Percentiles rank a stretch among this genome's conserved stretches.
Evolutionary conservation across 2,329 filamentous ascomycete species (phyloP).

Genomic region (Nothophaeocryptopus gaeumannii): DNA sequence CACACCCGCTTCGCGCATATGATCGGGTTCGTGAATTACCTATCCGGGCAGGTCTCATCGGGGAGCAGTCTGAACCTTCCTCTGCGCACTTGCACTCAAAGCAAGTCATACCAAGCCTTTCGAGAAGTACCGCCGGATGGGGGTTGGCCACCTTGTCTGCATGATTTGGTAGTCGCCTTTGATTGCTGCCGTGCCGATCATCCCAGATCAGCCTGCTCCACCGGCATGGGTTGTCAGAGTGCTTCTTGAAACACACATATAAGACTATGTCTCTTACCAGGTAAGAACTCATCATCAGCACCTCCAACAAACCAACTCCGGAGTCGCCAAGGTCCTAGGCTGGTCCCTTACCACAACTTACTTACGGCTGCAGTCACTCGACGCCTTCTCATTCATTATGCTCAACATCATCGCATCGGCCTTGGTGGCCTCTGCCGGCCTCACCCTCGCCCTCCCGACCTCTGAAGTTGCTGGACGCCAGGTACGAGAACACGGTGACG

Average conservation of each 20-base stretch:
- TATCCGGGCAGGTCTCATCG: slow-evolving; percentile 16
- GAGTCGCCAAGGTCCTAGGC: slow-evolving; percentile 3
- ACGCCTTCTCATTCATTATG: slow-evolving; percentile 26
- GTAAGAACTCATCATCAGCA: slow-evolving; percentile 1
- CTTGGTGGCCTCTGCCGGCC: slow-evolving; percentile 30
- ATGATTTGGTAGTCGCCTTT: slow-evolving; percentile 23
- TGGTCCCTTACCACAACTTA: slow-evolving; percentile 10
- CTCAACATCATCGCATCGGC: slow-evolving; percentile 27
- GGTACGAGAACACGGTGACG: neutral
- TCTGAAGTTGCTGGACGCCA: slow-evolving; percentile 25
- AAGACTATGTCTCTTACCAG: slow-evolving; percentile 7
- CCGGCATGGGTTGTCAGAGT: neutral
- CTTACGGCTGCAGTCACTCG: slow-evolving; percentile 8
- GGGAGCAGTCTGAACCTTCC: slow-evolving; percentile 2
- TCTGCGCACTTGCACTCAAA: neutral
- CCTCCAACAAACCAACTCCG: slow-evolving; percentile 5
- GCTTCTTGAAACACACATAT: slow-evolving; percentile 10
- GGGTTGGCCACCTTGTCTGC: slow-evolving; percentile 9
- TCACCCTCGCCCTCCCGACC: slow-evolving; percentile 30
- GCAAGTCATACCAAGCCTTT: slow-evolving; percentile 10
- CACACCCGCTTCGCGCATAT: neutral
- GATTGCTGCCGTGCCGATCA: slow-evolving; percentile 27
- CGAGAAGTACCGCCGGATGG: slow-evolving; percentile 20
- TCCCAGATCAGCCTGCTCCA: slow-evolving; percentile 9
- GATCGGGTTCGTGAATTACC: slow-evolving; percentile 12